These are phyloP conservation scores for Stagonosporopsis vannaccii DNA, from an alignment of 2,329 filamentous ascomycete species.

Conservation along the genomic window DNA sequence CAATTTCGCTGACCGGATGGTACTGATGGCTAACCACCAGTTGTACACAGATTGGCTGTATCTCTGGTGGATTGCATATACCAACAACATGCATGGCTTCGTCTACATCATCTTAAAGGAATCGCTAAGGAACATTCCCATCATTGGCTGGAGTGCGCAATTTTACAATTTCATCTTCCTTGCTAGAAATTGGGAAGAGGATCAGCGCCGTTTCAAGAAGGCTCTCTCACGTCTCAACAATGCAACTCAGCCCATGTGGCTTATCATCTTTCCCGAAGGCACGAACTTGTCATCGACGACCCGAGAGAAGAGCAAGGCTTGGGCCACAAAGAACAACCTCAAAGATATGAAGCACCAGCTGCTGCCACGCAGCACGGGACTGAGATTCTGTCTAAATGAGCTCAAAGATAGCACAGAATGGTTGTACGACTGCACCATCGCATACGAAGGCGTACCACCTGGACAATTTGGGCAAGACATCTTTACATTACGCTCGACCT, in stretches of 20 bases:
- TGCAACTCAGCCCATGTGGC: slow-evolving; percentile 83
- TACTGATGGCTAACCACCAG: slow-evolving; percentile 87
- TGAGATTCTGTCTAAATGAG: slow-evolving; percentile 80
- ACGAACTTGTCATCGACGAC: slow-evolving; percentile 80
- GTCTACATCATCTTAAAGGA: slow-evolving; percentile 92
- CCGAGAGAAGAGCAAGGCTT: slow-evolving; percentile 72
- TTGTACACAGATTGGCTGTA: slow-evolving; percentile 94
- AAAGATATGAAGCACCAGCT: slow-evolving; percentile 77
- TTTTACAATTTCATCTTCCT: slow-evolving; percentile 93
- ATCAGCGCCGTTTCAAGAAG: slow-evolving; percentile 77
- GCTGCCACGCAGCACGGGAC: slow-evolving; percentile 80
- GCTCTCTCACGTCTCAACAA: slow-evolving; percentile 74
- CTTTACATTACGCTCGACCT: slow-evolving; percentile 86
- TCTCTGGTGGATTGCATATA: slow-evolving; percentile 93
- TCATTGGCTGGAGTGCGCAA: slow-evolving; percentile 82
- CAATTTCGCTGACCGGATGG: slow-evolving; percentile 79
- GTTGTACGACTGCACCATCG: slow-evolving; percentile 92
- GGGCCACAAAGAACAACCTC: slow-evolving; percentile 78
- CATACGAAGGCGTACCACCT: slow-evolving; percentile 84
- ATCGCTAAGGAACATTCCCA: slow-evolving; percentile 79
- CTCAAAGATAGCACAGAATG: slow-evolving; percentile 78
- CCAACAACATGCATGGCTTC: slow-evolving; percentile 81
- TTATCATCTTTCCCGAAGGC: slow-evolving; percentile 86
- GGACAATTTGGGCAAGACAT: slow-evolving; percentile 85
- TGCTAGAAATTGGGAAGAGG: slow-evolving; percentile 85